Conservation (phyloP, 1,284 basidiomycete species). For the Heliocybe sulcata region DNA sequence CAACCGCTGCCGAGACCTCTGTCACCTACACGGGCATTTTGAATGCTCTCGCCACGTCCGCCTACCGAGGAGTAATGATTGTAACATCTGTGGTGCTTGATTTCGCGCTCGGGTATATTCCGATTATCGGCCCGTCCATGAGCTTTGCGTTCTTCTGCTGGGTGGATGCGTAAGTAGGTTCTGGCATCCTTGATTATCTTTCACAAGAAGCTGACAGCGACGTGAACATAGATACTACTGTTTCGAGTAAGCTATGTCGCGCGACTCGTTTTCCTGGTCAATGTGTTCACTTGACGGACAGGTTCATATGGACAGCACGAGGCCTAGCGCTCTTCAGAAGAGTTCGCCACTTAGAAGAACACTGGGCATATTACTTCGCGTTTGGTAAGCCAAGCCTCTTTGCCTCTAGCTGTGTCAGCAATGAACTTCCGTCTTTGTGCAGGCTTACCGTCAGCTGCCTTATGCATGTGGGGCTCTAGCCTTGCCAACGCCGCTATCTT, state of each 20-base stretch:
- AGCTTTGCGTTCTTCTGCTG: slow-evolving; percentile 75
- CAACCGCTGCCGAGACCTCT: slow-evolving; percentile 32
- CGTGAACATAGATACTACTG: slow-evolving; percentile 64
- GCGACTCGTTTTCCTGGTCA: no score
- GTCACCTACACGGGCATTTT: slow-evolving; percentile 65
- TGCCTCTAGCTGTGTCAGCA: slow-evolving; percentile 1
- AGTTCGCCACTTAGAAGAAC: slow-evolving; percentile 72
- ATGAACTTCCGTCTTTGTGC: not conserved
- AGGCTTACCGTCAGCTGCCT: slow-evolving; percentile 58
- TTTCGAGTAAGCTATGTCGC: slow-evolving; percentile 59
- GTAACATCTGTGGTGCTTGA: slow-evolving; percentile 68
- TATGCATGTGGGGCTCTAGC: slow-evolving; percentile 64
- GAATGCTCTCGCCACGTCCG: slow-evolving; percentile 66
- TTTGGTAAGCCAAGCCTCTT: slow-evolving; percentile 46
- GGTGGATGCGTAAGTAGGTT: slow-evolving; percentile 68
- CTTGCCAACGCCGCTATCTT: slow-evolving; percentile 75
- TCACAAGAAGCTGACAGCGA: slow-evolving; percentile 4
- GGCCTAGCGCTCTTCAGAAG: slow-evolving; percentile 61
- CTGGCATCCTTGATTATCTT: slow-evolving; percentile 4
- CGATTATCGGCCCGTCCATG: slow-evolving; percentile 49
- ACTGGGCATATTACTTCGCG: slow-evolving; percentile 80
- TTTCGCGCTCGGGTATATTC: slow-evolving; percentile 54
- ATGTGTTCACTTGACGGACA: slow-evolving; percentile 18
- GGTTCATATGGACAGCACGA: slow-evolving; percentile 73
- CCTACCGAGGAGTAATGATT: slow-evolving; percentile 75